Conservation (phyloP, 352 stramenopile genomes). For the Salisapilia sapeloensis region DNA sequence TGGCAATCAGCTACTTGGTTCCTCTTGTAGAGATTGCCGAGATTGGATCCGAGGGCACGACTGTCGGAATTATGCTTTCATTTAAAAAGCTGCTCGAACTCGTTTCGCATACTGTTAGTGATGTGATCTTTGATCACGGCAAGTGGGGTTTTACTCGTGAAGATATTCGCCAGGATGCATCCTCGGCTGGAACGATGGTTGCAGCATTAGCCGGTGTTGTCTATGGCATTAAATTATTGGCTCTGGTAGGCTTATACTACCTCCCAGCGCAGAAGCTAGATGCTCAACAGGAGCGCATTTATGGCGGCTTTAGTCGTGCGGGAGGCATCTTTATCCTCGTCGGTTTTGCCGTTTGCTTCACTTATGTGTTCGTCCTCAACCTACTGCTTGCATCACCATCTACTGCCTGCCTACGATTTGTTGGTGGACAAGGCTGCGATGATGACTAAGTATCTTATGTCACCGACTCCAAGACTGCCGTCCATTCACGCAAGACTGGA, state of each 20-base stretch:
- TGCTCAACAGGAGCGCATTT: slow-evolving; percentile 41
- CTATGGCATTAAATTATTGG: slow-evolving; percentile 31
- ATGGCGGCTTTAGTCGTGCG: slow-evolving; percentile 32
- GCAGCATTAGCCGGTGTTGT: slow-evolving; percentile 29
- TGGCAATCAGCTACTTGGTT: slow-evolving; percentile 27
- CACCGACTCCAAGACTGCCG: no score
- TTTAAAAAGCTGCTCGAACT: slow-evolving; percentile 35
- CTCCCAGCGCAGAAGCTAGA: slow-evolving; percentile 41
- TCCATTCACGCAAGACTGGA: no score
- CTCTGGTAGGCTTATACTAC: slow-evolving; percentile 30
- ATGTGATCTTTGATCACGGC: slow-evolving; percentile 19
- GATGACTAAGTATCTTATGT: no score
- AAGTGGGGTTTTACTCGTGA: slow-evolving; percentile 20
- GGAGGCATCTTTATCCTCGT: slow-evolving; percentile 10
- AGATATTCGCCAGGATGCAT: slow-evolving; percentile 13
- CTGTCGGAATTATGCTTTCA: slow-evolving; percentile 38
- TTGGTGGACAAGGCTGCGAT: slow-evolving; percentile 8
- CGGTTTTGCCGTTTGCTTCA: not conserved
- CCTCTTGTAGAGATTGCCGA: slow-evolving; percentile 50
- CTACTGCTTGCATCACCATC: no score
- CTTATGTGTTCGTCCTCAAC: not conserved
- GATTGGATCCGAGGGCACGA: slow-evolving; percentile 35
- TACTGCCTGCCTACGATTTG: slow-evolving; percentile 10
- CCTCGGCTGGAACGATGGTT: slow-evolving; percentile 19
- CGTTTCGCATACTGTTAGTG: slow-evolving; percentile 32